phyloP scores from a whole-genome alignment of 2,329 filamentous ascomycete genomes.

The Trichoderma citrinoviride region DNA sequence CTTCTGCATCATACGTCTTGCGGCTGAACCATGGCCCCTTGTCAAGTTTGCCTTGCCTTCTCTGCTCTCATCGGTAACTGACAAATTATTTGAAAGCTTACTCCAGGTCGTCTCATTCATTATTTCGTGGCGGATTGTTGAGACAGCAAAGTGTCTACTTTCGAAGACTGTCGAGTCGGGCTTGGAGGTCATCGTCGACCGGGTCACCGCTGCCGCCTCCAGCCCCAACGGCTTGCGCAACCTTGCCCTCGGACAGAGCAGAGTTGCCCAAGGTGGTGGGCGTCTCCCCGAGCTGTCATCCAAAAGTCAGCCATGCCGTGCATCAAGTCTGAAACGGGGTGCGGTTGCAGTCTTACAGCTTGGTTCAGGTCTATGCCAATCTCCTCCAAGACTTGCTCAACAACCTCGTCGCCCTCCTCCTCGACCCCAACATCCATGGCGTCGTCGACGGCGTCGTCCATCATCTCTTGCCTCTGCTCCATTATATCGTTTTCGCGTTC shows the following conservation, averaged over 20 bases:
- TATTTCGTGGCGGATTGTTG: background rate
- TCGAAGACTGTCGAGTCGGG: constrained; percentile 82
- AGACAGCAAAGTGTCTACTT: constrained; percentile 39
- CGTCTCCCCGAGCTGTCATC: constrained; percentile 78
- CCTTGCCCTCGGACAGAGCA: constrained; percentile 67
- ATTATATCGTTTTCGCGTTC: constrained; percentile 99
- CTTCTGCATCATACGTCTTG: background rate
- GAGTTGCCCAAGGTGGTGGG: constrained; percentile 77
- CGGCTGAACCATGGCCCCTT: background rate
- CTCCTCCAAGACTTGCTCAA: constrained; percentile 94
- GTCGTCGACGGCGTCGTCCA: constrained; percentile 98
- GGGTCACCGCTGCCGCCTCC: constrained; percentile 51
- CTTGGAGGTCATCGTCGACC: constrained; percentile 91
- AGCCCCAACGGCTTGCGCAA: constrained; percentile 83
- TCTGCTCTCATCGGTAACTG: background rate
- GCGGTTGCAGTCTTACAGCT: constrained; percentile 58
- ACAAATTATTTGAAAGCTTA: background rate
- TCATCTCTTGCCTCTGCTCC: constrained; percentile 99
- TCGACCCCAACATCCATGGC: constrained; percentile 87
- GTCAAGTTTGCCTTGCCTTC: background rate
- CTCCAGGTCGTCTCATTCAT: background rate
- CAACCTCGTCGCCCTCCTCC: constrained; percentile 93
- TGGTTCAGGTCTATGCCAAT: constrained; percentile 92
- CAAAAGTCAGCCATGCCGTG: constrained; percentile 14
- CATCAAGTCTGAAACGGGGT: background rate